Percentiles rank a stretch among this genome's conserved stretches.
Conservation (phyloP, 1,139 yeast species). For the Chernovozyma sophiae-reginae region DNA sequence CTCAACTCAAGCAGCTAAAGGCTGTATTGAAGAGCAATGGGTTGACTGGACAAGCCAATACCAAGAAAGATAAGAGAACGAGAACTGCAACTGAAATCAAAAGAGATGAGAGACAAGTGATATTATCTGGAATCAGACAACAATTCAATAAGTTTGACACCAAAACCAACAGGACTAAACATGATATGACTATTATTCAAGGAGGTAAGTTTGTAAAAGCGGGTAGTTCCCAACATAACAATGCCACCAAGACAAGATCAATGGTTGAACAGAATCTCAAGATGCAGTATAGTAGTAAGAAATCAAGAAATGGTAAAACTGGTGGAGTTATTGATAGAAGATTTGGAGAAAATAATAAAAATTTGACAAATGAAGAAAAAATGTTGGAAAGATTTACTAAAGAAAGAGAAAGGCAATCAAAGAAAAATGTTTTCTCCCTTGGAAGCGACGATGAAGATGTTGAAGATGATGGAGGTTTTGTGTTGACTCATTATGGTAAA, state of each 20-base stretch:
- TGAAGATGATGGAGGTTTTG: slow-evolving; percentile 41
- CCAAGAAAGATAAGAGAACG: slow-evolving; percentile 49
- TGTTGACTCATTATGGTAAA: slow-evolving; percentile 78
- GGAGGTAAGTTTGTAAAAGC: slow-evolving; percentile 55
- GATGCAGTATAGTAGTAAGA: slow-evolving; percentile 62
- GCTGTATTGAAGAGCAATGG: slow-evolving; percentile 76
- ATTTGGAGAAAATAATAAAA: slow-evolving; percentile 81
- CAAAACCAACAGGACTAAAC: slow-evolving; percentile 65
- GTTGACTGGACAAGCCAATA: slow-evolving; percentile 74
- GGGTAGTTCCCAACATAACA: slow-evolving; percentile 48
- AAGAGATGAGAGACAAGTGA: slow-evolving; percentile 58
- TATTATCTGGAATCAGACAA: slow-evolving; percentile 61
- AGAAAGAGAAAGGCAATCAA: slow-evolving; percentile 66
- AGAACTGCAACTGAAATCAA: slow-evolving; percentile 65
- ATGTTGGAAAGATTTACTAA: slow-evolving; percentile 93
- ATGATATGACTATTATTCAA: slow-evolving; percentile 53
- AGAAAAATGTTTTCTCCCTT: slow-evolving; percentile 59
- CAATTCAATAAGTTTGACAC: slow-evolving; percentile 90
- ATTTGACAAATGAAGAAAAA: slow-evolving; percentile 79
- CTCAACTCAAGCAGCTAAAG: slow-evolving; percentile 80
- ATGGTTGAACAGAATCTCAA: slow-evolving; percentile 72
- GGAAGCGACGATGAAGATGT: slow-evolving; percentile 64
- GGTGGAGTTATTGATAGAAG: slow-evolving; percentile 84
- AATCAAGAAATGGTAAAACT: slow-evolving; percentile 57
- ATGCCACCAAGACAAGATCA: slow-evolving; percentile 53